These are phyloP conservation scores for Pseudocercospora macadamiae DNA, from an alignment of 2,329 filamentous ascomycete genomes.

Conservation along the genomic window DNA sequence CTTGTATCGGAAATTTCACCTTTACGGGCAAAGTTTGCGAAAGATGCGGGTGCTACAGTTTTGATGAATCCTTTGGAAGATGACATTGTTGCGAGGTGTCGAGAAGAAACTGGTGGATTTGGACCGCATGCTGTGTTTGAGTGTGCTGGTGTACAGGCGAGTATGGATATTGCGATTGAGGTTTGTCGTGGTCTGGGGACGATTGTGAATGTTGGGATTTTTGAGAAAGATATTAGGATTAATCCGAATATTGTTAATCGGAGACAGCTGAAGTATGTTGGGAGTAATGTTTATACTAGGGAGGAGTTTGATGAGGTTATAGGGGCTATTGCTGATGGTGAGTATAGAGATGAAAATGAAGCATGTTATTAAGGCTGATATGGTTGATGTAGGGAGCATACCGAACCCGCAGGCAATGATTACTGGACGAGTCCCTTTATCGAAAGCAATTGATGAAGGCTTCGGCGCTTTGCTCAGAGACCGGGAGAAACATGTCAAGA, in stretches of 20 bases:
- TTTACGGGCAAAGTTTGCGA: background rate
- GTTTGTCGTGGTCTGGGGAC: background rate
- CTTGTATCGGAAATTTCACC: background rate
- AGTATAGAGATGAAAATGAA: no score
- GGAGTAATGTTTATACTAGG: constrained; percentile 5
- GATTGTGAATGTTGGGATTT: background rate
- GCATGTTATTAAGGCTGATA: background rate
- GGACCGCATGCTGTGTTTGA: constrained; percentile 1
- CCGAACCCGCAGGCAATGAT: background rate
- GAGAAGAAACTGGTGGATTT: background rate
- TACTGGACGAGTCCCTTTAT: background rate
- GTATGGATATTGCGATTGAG: background rate
- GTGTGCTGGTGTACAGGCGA: background rate
- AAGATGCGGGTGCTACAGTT: background rate
- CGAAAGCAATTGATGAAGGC: background rate
- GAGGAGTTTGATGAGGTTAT: constrained; percentile 6
- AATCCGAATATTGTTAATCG: background rate
- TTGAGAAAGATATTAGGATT: background rate
- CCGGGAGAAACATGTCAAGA: constrained; percentile 5
- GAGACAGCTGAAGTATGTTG: background rate
- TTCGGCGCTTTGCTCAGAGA: background rate
- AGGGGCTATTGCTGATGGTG: background rate
- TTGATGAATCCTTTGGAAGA: background rate
- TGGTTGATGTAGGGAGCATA: background rate
- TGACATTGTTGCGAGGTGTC: background rate